A percentile compares a stretch with the other conserved stretches of the same genome.
Conservation (phyloP, 2,329 filamentous ascomycete genomes). For the Stachybotrys chlorohalonatus region DNA sequence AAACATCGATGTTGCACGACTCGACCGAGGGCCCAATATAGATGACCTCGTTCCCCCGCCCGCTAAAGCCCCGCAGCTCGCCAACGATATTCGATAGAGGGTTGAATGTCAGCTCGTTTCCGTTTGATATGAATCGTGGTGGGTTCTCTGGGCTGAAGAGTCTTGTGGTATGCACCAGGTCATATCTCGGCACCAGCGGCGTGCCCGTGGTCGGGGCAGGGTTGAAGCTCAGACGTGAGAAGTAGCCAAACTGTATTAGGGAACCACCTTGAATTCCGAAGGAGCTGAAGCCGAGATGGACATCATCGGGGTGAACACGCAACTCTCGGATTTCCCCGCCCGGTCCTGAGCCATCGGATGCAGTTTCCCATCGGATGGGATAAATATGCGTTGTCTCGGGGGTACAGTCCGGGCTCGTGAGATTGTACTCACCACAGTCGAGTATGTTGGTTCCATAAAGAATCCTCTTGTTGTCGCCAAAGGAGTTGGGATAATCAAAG, state of each 20-base stretch:
- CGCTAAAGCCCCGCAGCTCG: slow-evolving; percentile 35
- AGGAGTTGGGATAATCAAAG: slow-evolving; percentile 32
- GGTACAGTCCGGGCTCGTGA: slow-evolving; percentile 26
- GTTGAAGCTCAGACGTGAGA: slow-evolving; percentile 31
- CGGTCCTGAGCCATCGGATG: slow-evolving; percentile 15
- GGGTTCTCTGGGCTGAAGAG: slow-evolving; percentile 16
- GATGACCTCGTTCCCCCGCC: slow-evolving; percentile 28
- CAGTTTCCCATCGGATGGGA: slow-evolving; percentile 27
- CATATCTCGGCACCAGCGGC: slow-evolving; percentile 24
- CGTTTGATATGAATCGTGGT: slow-evolving; percentile 12
- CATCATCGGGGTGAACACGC: slow-evolving; percentile 34
- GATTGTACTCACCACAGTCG: slow-evolving; percentile 23
- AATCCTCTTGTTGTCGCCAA: slow-evolving; percentile 25
- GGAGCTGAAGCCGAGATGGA: slow-evolving; percentile 32
- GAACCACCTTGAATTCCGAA: slow-evolving; percentile 15
- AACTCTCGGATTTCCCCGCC: slow-evolving; percentile 29
- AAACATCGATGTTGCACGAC: slow-evolving; percentile 35
- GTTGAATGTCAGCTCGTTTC: slow-evolving; percentile 18
- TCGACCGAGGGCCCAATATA: slow-evolving; percentile 31
- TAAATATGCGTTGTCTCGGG: slow-evolving; percentile 27
- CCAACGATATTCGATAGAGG: slow-evolving; percentile 24
- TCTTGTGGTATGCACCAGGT: slow-evolving; percentile 26
- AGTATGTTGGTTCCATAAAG: slow-evolving; percentile 24
- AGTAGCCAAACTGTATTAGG: slow-evolving; percentile 18
- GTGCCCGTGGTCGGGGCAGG: slow-evolving; percentile 16